Evolutionary conservation across 164 flowering plant species (phyloP).

Genomic region (Annona squamosa): DNA sequence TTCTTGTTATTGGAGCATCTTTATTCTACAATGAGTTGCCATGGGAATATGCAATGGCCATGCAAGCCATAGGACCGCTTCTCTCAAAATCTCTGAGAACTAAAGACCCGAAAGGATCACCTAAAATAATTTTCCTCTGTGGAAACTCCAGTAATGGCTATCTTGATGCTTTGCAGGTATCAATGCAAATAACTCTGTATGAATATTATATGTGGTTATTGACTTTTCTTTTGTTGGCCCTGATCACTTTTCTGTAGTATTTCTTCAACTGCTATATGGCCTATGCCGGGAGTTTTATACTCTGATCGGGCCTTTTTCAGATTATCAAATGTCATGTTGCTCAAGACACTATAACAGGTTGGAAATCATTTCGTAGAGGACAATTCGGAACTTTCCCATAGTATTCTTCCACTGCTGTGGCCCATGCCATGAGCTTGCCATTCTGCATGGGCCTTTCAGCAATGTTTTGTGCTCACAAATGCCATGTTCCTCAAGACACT

Average conservation of each 20-base stretch:
- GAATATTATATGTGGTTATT: not conserved
- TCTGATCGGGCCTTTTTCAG: too few relatives aligned
- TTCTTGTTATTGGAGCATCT: conserved; percentile 75
- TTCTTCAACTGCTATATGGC: too few relatives aligned
- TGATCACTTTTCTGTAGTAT: not conserved
- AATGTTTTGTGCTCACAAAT: too few relatives aligned
- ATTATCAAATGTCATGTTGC: too few relatives aligned
- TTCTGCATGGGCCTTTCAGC: too few relatives aligned
- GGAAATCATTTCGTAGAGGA: too few relatives aligned
- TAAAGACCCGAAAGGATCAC: conserved; percentile 36
- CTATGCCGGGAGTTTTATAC: too few relatives aligned
- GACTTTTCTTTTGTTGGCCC: not conserved
- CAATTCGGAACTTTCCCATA: too few relatives aligned
- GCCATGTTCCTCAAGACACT: too few relatives aligned
- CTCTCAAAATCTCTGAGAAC: conserved; percentile 52
- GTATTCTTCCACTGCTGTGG: too few relatives aligned
- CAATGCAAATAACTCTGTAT: not conserved
- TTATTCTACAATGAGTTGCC: conserved; percentile 68
- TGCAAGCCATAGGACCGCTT: conserved; percentile 70
- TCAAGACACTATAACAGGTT: too few relatives aligned
- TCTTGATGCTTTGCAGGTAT: conserved; percentile 73
- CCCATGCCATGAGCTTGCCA: too few relatives aligned
- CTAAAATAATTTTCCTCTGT: conserved; percentile 69
- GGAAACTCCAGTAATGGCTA: conserved; percentile 73
- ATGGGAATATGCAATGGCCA: conserved; percentile 79